These are phyloP conservation scores for Raffaelea deltoideospora DNA, from an alignment of 2,329 filamentous ascomycete genomes.

Conservation along the genomic window DNA sequence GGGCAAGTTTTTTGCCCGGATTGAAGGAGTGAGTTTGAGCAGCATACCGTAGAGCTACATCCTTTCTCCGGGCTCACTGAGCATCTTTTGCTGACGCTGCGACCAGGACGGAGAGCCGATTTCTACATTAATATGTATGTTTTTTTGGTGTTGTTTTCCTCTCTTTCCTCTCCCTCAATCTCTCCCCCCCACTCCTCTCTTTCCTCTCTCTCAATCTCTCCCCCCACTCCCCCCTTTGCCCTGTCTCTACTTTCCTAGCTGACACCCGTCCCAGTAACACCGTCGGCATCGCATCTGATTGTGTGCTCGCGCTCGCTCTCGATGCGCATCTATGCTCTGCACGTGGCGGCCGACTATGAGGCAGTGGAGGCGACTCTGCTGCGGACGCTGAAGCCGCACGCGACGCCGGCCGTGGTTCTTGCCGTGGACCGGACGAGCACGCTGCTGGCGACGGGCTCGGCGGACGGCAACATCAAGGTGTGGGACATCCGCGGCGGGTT, in stretches of 20 bases:
- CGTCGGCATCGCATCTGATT: conserved; percentile 74
- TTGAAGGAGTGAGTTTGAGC: conserved; percentile 57
- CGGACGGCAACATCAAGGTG: conserved; percentile 87
- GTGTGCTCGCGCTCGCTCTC: conserved; percentile 90
- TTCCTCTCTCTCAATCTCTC: neutral
- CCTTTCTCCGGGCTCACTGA: no score
- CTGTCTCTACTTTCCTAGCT: neutral
- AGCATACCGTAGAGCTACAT: no score
- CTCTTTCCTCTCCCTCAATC: neutral
- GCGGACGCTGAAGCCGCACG: conserved; percentile 77
- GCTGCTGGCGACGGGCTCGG: conserved; percentile 78
- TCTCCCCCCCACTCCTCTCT: neutral
- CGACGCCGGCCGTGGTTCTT: conserved; percentile 75
- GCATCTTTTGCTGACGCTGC: no score
- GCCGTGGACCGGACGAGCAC: conserved; percentile 79
- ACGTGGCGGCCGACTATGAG: conserved; percentile 38
- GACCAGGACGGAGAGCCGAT: conserved; percentile 66
- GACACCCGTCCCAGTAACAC: conserved; percentile 47
- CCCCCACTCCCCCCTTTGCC: no score
- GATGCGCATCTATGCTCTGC: conserved; percentile 78
- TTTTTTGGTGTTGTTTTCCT: neutral
- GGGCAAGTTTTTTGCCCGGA: conserved; percentile 64
- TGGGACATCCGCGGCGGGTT: conserved; percentile 90
- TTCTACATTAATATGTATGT: conserved; percentile 43
- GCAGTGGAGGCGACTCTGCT: conserved; percentile 51